Conservation (phyloP, 2,329 filamentous ascomycete genomes). For the Aureobasidium sp. region DNA sequence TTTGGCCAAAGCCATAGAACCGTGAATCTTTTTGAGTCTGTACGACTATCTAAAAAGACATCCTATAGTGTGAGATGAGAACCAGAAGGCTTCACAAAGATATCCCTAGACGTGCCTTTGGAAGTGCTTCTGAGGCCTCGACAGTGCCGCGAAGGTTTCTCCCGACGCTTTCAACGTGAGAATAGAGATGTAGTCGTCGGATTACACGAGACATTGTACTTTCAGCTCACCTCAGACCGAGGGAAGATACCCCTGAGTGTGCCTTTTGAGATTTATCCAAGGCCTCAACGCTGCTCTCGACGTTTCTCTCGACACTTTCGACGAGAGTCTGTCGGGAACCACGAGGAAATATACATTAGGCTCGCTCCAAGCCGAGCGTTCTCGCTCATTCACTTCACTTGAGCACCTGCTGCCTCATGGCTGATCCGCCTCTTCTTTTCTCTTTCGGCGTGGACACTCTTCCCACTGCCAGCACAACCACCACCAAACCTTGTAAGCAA, state of each 20-base stretch:
- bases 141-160: neutral
- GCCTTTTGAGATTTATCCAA: neutral
- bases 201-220: neutral
- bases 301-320: neutral
- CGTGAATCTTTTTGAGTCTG: too few relatives aligned
- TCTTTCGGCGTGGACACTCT: neutral
- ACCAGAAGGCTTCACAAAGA: too few relatives aligned
- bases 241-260: neutral
- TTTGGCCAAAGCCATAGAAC: neutral
- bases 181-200: neutral
- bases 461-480: neutral
- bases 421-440: neutral
- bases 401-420: neutral
- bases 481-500: neutral
- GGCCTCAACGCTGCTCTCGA: neutral
- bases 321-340: neutral
- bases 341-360: neutral
- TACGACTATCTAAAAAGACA: too few relatives aligned
- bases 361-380: neutral
- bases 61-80: too few relatives aligned
- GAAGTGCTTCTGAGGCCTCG: neutral
- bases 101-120: neutral
- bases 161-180: neutral
- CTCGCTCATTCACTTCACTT: neutral
- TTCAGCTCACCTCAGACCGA: neutral